Evolutionary conservation across 139 green algal species (phyloP).

Genomic region (Limnomonas spitsbergensis): DNA sequence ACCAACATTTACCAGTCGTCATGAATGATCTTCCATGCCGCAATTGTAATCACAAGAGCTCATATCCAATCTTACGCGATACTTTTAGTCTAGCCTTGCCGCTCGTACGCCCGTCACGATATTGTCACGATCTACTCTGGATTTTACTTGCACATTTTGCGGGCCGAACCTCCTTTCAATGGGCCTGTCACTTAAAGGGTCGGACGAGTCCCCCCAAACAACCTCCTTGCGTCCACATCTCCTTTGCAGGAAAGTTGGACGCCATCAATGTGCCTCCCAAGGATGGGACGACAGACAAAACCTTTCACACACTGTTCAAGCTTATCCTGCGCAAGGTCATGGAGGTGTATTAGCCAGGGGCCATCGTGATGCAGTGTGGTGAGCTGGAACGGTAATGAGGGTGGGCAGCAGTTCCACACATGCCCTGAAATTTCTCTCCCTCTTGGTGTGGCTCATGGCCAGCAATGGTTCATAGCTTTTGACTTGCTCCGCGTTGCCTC

Average conservation of each 20-base stretch:
- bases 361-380: constrained; percentile 94
- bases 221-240: background rate
- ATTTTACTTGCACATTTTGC: too few species aligned
- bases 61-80: too few species aligned
- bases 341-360: constrained; percentile 87
- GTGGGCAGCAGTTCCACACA: background rate
- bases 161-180: too few species aligned
- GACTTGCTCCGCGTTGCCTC: background rate
- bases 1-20: background rate
- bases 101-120: too few species aligned
- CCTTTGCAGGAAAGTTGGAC: constrained; percentile 55
- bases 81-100: too few species aligned
- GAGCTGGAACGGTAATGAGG: background rate
- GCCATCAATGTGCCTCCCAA: constrained; percentile 79
- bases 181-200: too few species aligned
- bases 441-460: background rate
- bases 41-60: too few species aligned
- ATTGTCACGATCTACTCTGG: too few species aligned
- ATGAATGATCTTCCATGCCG: background rate
- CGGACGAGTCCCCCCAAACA: too few species aligned
- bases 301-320: constrained; percentile 76
- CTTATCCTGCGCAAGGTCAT: constrained; percentile 86
- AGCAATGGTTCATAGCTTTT: background rate
- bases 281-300: constrained; percentile 86
- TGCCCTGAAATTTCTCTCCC: background rate